phyloP scores from a whole-genome alignment of 2,329 filamentous ascomycete species.

The Rutstroemia sp. region DNA sequence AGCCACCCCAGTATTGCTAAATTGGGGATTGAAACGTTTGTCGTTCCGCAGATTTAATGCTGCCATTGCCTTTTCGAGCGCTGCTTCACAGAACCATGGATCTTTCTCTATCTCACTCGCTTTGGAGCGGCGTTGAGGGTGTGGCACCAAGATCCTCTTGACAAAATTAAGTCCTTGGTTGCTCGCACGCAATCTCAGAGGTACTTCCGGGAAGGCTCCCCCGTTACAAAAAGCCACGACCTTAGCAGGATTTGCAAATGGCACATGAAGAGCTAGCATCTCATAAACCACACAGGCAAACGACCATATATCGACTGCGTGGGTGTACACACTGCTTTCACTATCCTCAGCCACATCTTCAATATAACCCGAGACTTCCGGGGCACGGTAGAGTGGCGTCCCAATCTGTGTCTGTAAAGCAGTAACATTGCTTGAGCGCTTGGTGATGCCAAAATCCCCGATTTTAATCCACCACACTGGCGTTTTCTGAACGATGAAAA shows the following conservation, averaged over 20 bases:
- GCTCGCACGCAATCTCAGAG: neutral
- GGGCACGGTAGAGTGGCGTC: slow-evolving; percentile 15
- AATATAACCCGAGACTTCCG: slow-evolving; percentile 10
- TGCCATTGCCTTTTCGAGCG: too few species aligned
- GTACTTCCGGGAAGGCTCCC: neutral
- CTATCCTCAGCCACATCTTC: too few species aligned
- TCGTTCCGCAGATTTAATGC: too few species aligned
- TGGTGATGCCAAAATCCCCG: slow-evolving; percentile 34
- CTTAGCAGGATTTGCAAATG: neutral
- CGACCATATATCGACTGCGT: neutral
- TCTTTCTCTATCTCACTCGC: neutral
- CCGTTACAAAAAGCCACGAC: neutral
- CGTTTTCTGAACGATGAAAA: neutral
- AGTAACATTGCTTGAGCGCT: slow-evolving; percentile 15
- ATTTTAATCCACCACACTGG: slow-evolving; percentile 33
- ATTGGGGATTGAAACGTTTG: too few species aligned
- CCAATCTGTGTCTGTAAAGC: slow-evolving; percentile 2
- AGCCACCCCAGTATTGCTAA: too few species aligned
- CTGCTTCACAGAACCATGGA: neutral
- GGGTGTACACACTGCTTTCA: neutral
- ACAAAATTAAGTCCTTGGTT: neutral
- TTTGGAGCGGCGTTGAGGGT: neutral
- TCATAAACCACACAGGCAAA: neutral
- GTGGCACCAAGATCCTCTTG: neutral
- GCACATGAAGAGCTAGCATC: neutral